Evolutionary conservation across 2,329 filamentous ascomycete genomes (phyloP).

Genomic region (Xenoacremonium recifei): DNA sequence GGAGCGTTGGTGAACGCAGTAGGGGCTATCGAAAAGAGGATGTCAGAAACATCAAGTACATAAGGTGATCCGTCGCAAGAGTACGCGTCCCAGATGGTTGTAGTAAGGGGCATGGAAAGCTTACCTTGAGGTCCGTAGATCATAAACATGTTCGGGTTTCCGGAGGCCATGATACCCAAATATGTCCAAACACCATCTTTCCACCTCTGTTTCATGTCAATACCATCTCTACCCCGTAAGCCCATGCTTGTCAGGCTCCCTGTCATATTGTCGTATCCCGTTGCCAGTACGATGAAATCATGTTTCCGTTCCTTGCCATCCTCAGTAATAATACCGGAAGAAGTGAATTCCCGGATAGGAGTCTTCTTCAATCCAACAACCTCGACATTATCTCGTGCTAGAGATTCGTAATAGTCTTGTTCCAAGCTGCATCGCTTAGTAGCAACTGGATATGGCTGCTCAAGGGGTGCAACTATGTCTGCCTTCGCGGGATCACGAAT

Average conservation of each 20-base stretch:
- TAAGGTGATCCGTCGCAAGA: too few relatives aligned
- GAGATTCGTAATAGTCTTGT: slow-evolving; percentile 11
- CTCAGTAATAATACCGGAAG: background rate
- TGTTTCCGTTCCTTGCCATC: slow-evolving; percentile 3
- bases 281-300: slow-evolving; percentile 11
- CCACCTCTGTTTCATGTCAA: slow-evolving; percentile 43
- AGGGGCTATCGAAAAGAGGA: slow-evolving; percentile 43
- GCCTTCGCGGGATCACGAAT: background rate
- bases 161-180: slow-evolving; percentile 41
- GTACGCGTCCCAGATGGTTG: too few relatives aligned
- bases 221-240: slow-evolving; percentile 37
- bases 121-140: slow-evolving; percentile 58
- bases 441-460: slow-evolving; percentile 5
- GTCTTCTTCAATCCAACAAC: slow-evolving; percentile 8
- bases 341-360: background rate
- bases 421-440: slow-evolving; percentile 10
- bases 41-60: too few relatives aligned
- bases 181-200: slow-evolving; percentile 39
- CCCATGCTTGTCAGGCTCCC: too few relatives aligned
- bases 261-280: slow-evolving; percentile 14
- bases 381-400: slow-evolving; percentile 12
- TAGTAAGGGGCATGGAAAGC: too few relatives aligned
- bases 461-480: slow-evolving; percentile 3
- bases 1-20: slow-evolving; percentile 57
- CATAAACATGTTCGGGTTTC: slow-evolving; percentile 51